These are phyloP conservation scores for Pestalotiopsis sp. DNA, from an alignment of 2,329 filamentous ascomycete species.

Conservation along the genomic window DNA sequence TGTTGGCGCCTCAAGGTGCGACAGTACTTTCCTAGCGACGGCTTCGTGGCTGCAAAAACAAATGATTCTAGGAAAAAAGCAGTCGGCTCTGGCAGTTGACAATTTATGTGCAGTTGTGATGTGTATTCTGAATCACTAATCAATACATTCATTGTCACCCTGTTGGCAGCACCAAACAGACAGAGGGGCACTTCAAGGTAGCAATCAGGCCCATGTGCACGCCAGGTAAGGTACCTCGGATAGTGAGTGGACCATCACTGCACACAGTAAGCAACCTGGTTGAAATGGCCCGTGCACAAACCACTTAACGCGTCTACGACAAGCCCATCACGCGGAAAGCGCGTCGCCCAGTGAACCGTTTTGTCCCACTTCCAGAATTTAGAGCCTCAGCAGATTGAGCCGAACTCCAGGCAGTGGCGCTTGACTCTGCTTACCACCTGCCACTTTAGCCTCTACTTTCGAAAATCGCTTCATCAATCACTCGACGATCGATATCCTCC, in stretches of 20 bases:
- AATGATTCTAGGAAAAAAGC: not conserved
- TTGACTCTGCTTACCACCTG: not conserved
- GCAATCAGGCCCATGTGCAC: too few species aligned
- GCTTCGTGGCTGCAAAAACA: not conserved
- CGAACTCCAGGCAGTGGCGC: not conserved
- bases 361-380: constrained; percentile 5
- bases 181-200: not conserved
- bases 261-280: not conserved
- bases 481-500: not conserved
- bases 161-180: not conserved
- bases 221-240: not conserved
- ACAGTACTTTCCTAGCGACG: not conserved
- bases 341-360: constrained; percentile 5
- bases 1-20: not conserved
- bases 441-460: not conserved
- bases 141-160: not conserved
- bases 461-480: not conserved
- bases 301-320: constrained; percentile 14
- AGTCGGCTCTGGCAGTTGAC: not conserved
- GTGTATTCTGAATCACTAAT: not conserved
- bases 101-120: not conserved
- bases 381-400: not conserved
- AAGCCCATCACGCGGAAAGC: not conserved
- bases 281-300: not conserved
- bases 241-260: not conserved